A percentile compares a stretch with the other conserved stretches of the same genome.
Evolutionary conservation across 2,329 filamentous ascomycete species (phyloP).

Genomic region (Aureobasidium subglaciale): DNA sequence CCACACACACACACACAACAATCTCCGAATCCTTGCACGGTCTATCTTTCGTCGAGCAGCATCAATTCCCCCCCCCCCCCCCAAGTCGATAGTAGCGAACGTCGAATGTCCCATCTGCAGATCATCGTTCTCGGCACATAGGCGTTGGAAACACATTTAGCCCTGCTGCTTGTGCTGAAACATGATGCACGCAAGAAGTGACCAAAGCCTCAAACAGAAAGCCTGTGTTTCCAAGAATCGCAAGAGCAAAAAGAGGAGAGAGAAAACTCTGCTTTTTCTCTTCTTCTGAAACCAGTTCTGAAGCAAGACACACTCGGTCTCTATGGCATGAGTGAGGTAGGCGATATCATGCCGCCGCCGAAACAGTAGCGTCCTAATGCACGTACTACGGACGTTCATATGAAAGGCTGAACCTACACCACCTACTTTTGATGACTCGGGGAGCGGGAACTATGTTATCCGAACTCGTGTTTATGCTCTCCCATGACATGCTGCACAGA

Average conservation of each 20-base stretch:
- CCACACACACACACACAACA: conserved; percentile 8
- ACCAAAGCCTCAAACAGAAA: neutral
- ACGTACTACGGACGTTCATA: neutral
- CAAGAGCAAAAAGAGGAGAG: neutral
- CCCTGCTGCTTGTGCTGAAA: neutral
- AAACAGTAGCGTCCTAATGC: conserved; percentile 7
- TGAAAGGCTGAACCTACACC: conserved; percentile 6
- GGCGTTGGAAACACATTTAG: neutral
- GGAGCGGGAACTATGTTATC: neutral
- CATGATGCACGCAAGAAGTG: neutral
- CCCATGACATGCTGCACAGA: neutral
- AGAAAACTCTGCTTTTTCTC: neutral
- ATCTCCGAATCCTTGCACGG: conserved; percentile 9
- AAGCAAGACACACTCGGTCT: neutral
- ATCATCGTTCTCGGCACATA: neutral
- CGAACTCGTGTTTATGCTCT: neutral
- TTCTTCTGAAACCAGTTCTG: neutral
- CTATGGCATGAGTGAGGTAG: neutral
- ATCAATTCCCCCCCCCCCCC: too few species aligned
- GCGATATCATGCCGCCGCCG: neutral
- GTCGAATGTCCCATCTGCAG: conserved; percentile 2
- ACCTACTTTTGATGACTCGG: neutral
- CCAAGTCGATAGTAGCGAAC: conserved; percentile 1
- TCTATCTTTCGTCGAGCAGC: neutral
- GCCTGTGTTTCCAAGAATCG: neutral